Evolutionary conservation across 352 stramenopile genomes (phyloP).

Genomic region (Phytophthora chlamydospora): DNA sequence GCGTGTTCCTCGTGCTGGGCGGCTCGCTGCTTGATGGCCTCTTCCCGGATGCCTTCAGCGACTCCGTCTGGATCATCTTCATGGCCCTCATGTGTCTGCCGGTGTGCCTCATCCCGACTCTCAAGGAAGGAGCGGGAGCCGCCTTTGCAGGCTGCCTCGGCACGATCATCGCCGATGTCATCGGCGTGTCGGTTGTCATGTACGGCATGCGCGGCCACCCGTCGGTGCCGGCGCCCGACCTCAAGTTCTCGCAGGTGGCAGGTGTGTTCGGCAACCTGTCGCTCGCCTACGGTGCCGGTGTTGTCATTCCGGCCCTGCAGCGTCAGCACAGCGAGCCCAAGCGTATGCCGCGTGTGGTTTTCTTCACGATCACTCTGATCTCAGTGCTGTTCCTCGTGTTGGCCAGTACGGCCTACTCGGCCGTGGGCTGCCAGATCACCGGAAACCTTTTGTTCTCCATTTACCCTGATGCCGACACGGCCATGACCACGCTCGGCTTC

Average conservation of each 20-base stretch:
- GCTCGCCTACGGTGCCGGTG: slow-evolving; percentile 24
- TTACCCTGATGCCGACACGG: slow-evolving; percentile 26
- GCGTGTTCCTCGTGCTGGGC: slow-evolving; percentile 27
- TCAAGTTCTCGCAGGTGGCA: slow-evolving; percentile 23
- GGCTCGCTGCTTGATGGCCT: slow-evolving; percentile 22
- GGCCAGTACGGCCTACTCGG: slow-evolving; percentile 39
- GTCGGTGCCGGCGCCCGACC: slow-evolving; percentile 22
- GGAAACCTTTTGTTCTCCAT: slow-evolving; percentile 37
- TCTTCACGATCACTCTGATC: slow-evolving; percentile 44
- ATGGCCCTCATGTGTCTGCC: slow-evolving; percentile 56
- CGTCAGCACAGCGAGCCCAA: slow-evolving; percentile 27
- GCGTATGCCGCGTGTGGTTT: slow-evolving; percentile 48
- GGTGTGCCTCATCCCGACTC: slow-evolving; percentile 56
- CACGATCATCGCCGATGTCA: slow-evolving; percentile 36
- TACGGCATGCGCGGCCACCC: slow-evolving; percentile 30
- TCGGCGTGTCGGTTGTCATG: slow-evolving; percentile 25
- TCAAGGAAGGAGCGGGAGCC: slow-evolving; percentile 54
- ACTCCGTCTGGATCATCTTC: slow-evolving; percentile 59
- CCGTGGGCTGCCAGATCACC: slow-evolving; percentile 46
- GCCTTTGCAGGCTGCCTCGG: slow-evolving; percentile 57
- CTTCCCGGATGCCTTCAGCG: slow-evolving; percentile 30
- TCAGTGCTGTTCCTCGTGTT: slow-evolving; percentile 43
- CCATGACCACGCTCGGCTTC: slow-evolving; percentile 42
- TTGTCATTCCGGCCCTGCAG: slow-evolving; percentile 25
- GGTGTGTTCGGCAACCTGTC: slow-evolving; percentile 30